Evolutionary conservation across 2,329 filamentous ascomycete genomes (phyloP), one percentile per base, ranked within the genome.

Genomic region (Pseudonectria buxi): DNA sequence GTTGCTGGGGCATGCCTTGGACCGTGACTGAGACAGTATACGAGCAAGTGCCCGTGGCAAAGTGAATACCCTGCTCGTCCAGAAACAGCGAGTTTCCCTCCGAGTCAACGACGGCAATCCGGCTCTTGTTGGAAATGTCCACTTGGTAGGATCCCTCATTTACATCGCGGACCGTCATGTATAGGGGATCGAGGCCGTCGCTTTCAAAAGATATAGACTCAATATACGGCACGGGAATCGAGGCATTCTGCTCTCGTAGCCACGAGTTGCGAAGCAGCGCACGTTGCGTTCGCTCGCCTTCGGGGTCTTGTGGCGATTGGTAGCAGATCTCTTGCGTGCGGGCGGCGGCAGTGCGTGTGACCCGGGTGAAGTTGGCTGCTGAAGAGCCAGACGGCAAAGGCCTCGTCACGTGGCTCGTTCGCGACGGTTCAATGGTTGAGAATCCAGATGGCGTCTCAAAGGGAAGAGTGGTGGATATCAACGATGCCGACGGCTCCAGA

Each of bases 161-260:
- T 3, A 46, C 44, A 32, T 64, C 57, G 0, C 54, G 41, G 4
- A 64, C 37, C 0, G 59, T 57, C 10, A 64, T 32, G 28, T 55
- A 63, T 2, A 62, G 32, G 0, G 62, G 59, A 4, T 53, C 43
- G 2, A 62, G 36, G 1, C 54, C 57, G 12, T 55, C 49, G 3
- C 43, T 45, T 14, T 58, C 51, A 30, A 64, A 57, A 28, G 55
- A 52, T 14, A 65, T 49, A 0, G 62, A 57, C 32, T 64, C 58
- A 4, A 65, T 55, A 30, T 60, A 64, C 0, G 61, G 59, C 14
- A 54, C 49, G 1, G 59, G 58, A 6, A 63, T 55, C 0, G 55
- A 49, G 12, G 47, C 39, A 22, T 62, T 59, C 2, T 42, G 39
- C 30, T 57, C 55, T 9, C 42, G 53, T 6, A 55, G 38, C 6